These are phyloP conservation scores for Phellopilus nigrolimitatus DNA, from an alignment of 1,284 basidiomycete species.

Conservation along the genomic window DNA sequence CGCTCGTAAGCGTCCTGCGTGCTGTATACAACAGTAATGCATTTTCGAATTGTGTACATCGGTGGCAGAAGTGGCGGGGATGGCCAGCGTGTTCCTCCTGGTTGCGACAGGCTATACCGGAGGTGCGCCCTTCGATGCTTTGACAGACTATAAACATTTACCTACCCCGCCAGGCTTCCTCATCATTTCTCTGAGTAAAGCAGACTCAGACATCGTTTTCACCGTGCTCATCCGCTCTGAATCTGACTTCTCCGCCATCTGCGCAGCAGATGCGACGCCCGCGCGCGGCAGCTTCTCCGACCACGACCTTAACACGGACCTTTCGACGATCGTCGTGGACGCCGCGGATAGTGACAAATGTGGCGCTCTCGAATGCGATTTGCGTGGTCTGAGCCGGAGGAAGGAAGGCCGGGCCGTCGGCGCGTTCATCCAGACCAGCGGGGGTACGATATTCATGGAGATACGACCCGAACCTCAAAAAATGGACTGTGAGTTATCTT, in stretches of 20 bases:
- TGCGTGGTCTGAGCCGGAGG: conserved; percentile 20
- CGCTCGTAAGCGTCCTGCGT: too few relatives aligned
- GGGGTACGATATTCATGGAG: conserved; percentile 18
- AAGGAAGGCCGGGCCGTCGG: conserved; percentile 9
- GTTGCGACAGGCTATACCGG: too few relatives aligned
- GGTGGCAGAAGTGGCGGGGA: too few relatives aligned
- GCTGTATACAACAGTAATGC: too few relatives aligned
- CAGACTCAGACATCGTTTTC: too few relatives aligned
- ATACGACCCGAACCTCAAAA: conserved; percentile 10
- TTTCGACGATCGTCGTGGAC: conserved; percentile 22
- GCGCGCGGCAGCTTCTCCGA: conserved; percentile 9
- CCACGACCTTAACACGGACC: conserved; percentile 18
- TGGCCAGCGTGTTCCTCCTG: too few relatives aligned
- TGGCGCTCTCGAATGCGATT: conserved; percentile 20
- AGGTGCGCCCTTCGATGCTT: too few relatives aligned
- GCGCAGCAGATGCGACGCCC: neutral
- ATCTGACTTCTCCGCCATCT: too few relatives aligned
- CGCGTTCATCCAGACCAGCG: conserved; percentile 21
- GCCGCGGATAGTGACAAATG: conserved; percentile 22
- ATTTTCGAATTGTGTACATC: too few relatives aligned
- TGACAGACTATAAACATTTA: too few relatives aligned
- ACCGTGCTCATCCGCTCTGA: too few relatives aligned
- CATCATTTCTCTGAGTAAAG: too few relatives aligned
- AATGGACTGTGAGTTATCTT: conserved; percentile 4
- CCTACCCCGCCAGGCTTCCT: neutral